phyloP scores from a whole-genome alignment of 2,329 filamentous ascomycete genomes.

The Neonectria neomacrospora region DNA sequence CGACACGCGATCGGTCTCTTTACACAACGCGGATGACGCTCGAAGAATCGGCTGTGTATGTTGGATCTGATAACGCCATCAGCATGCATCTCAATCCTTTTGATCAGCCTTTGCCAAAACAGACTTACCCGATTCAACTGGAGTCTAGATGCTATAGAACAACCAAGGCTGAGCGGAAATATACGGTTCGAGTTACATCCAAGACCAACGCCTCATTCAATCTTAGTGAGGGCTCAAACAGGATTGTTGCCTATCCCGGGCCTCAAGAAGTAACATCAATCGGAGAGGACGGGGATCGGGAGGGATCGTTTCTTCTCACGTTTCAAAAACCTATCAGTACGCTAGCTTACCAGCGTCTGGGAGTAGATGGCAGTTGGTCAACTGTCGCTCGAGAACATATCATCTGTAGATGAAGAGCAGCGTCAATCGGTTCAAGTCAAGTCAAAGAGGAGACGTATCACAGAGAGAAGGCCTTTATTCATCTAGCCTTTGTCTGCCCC shows the following conservation, averaged over 20 bases:
- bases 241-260: slow-evolving; percentile 27
- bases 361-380: slow-evolving; percentile 29
- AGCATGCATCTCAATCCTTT: slow-evolving; percentile 46
- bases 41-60: slow-evolving; percentile 33
- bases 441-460: neutral
- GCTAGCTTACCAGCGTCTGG: slow-evolving; percentile 30
- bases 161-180: neutral
- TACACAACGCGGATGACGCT: slow-evolving; percentile 50
- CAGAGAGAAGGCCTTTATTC: too few species aligned
- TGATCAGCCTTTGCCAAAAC: slow-evolving; percentile 47
- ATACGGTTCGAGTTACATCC: slow-evolving; percentile 20
- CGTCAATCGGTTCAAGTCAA: too few species aligned
- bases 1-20: slow-evolving; percentile 42
- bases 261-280: slow-evolving; percentile 1
- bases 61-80: slow-evolving; percentile 45
- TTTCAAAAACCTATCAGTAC: slow-evolving; percentile 18
- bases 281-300: neutral
- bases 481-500: too few species aligned
- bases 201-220: slow-evolving; percentile 30
- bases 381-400: slow-evolving; percentile 20
- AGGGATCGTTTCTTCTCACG: slow-evolving; percentile 14
- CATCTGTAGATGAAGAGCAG: neutral
- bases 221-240: slow-evolving; percentile 30
- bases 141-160: slow-evolving; percentile 24
- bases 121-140: slow-evolving; percentile 46